Evolutionary conservation across 1,139 yeast species (phyloP).

Genomic region (Protomyces inundatus): DNA sequence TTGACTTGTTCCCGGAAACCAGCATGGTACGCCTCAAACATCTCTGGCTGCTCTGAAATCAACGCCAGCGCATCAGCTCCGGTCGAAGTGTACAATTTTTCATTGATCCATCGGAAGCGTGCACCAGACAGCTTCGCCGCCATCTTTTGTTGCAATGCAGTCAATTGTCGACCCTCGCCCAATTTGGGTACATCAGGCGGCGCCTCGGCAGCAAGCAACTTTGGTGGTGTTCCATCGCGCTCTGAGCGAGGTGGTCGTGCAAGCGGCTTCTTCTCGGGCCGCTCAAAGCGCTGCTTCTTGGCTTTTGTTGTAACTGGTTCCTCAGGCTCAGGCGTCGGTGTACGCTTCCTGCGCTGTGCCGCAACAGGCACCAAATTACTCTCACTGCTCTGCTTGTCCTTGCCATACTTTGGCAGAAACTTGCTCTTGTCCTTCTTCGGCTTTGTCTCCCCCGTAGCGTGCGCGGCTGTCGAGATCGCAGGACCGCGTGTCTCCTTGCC

Average conservation of each 20-base stretch:
- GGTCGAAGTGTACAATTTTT: constrained; percentile 78
- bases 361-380: constrained; percentile 12
- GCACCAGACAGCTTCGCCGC: constrained; percentile 91
- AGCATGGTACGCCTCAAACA: constrained; percentile 89
- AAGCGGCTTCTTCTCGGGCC: constrained; percentile 13
- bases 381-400: constrained; percentile 1
- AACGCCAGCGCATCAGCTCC: constrained; percentile 72
- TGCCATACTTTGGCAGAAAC: constrained; percentile 10
- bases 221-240: constrained; percentile 14
- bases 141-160: constrained; percentile 94
- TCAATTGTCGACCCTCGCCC: constrained; percentile 44
- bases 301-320: neutral
- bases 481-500: neutral
- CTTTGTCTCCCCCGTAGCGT: neutral
- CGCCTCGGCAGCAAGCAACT: constrained; percentile 12
- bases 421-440: constrained; percentile 11
- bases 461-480: neutral
- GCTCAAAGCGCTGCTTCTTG: neutral
- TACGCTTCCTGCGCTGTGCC: neutral
- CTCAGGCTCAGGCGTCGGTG: constrained; percentile 11
- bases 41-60: constrained; percentile 72
- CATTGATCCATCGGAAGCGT: constrained; percentile 95
- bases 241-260: constrained; percentile 24
- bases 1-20: constrained; percentile 94
- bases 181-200: constrained; percentile 10